Conservation (phyloP, 2,329 filamentous ascomycete species). For the Xylariaceae sp. region DNA sequence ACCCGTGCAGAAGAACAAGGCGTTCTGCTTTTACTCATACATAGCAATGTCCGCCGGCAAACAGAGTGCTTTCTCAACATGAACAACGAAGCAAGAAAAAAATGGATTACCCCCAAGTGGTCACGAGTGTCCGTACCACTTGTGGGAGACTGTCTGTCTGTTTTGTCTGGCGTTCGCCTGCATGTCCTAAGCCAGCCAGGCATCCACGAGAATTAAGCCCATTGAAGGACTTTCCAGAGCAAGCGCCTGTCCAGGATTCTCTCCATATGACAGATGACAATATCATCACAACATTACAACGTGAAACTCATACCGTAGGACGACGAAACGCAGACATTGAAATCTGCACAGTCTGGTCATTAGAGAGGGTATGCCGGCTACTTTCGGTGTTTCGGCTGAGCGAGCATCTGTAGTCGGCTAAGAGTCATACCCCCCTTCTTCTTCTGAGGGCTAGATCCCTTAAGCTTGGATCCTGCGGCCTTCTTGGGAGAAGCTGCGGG, state of each 20-base stretch:
- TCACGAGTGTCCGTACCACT: neutral
- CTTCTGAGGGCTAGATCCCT: slow-evolving; percentile 45
- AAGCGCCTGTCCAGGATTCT: neutral
- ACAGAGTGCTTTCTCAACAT: neutral
- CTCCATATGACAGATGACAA: neutral
- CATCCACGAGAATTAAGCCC: neutral
- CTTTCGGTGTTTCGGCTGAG: slow-evolving; percentile 53
- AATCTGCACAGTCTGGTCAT: neutral
- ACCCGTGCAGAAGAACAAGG: slow-evolving; percentile 1
- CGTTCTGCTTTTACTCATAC: slow-evolving; percentile 15
- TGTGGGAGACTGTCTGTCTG: neutral
- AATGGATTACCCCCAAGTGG: neutral
- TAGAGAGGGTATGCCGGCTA: slow-evolving; percentile 21
- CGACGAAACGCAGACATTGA: slow-evolving; percentile 4
- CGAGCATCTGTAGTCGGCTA: slow-evolving; percentile 57
- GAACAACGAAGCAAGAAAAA: neutral
- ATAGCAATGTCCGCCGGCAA: slow-evolving; percentile 7
- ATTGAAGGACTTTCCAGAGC: neutral
- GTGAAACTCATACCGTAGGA: slow-evolving; percentile 5
- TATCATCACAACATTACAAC: slow-evolving; percentile 5
- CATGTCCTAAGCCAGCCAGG: neutral
- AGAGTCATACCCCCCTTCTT: slow-evolving; percentile 50
- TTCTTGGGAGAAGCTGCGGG: slow-evolving; percentile 35
- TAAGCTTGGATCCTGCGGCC: slow-evolving; percentile 13
- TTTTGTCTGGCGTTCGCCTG: neutral